Base-by-base conservation (phyloP, 768 basidiomycete genomes). In the Coprinopsis sp. region DNA sequence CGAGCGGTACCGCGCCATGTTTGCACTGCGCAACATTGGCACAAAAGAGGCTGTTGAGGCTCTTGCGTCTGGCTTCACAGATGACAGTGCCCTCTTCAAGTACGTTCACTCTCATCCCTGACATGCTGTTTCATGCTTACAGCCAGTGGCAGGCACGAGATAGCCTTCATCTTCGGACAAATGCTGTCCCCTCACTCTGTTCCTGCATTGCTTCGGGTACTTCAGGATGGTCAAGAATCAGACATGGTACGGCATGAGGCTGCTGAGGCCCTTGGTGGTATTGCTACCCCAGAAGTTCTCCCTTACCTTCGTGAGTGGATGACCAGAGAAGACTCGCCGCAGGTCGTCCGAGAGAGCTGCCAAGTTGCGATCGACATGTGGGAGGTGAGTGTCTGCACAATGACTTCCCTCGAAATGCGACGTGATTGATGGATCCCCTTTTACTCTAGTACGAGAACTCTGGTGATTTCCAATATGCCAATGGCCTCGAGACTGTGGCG, bases 171-270 rank as follows among this genome's bases (percentile, higher is more conserved):
- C 36, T 97, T 98, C 58, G 96, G 96, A 11, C 96, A 99, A 69
- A 77, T 99, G 33, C 79, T 91, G 41, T 92, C 91, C 1, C 74
- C 85, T 4, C 83, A 93, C 61, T 87, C 92, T 0, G 87, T 98
- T 18, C 92, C 94, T 8, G 76, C 88, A 1, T 73, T 99, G 25
- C 62, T 97, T 28, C 65, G 76, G 30, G 89, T 95, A 23, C 73
- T 99, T n/a, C 71, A 79, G 53, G 69, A 92, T 53, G 46, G 62
- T 2, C 60, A 68, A 1, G 96, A 98, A 64, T 84, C 84, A 10
- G 91, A 93, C 47, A 98, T 99, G 95, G 96, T 99, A 8, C 81
- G 96, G 25, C 96, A 99, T 56, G 96, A 99, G 65, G 96, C 95
- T 21, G 96, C 96, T 3, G 96, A 99, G 65, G 96, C 96, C 6